Percentiles rank a stretch among this genome's conserved stretches.
phyloP scores from a whole-genome alignment of 768 basidiomycete species.

The Lentinus brumalis region DNA sequence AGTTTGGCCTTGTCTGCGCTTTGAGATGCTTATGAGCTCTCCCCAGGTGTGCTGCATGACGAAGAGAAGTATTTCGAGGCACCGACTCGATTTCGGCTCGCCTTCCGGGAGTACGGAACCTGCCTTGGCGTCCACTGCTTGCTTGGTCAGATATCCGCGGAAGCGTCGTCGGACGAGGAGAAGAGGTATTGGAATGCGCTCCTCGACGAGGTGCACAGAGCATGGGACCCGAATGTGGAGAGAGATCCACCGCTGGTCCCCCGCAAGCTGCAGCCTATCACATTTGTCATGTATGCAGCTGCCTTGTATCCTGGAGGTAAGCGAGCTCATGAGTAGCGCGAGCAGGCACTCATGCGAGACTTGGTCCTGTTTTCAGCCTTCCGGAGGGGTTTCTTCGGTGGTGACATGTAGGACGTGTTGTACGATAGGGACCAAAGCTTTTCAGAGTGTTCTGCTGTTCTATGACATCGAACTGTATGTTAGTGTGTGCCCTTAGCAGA shows the following conservation, averaged over 20 bases:
- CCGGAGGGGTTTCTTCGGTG: too few relatives aligned
- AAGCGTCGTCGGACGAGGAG: slow-evolving; percentile 2
- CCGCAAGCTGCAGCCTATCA: slow-evolving; percentile 24
- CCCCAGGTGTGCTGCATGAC: not conserved
- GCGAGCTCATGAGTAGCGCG: not conserved
- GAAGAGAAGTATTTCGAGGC: slow-evolving; percentile 26
- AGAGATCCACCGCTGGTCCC: slow-evolving; percentile 4
- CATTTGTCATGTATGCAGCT: slow-evolving; percentile 28
- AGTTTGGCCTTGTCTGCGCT: not conserved
- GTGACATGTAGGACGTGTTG: too few relatives aligned
- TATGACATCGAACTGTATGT: too few relatives aligned
- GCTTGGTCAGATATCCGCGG: not conserved
- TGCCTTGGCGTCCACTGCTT: slow-evolving; percentile 27
- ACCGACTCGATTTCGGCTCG: slow-evolving; percentile 24
- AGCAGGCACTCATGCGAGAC: too few relatives aligned
- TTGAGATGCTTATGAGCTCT: not conserved
- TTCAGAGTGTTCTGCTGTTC: too few relatives aligned
- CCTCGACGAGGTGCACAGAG: slow-evolving; percentile 9
- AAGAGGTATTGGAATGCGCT: slow-evolving; percentile 16
- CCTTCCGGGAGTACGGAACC: slow-evolving; percentile 33
- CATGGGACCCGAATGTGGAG: slow-evolving; percentile 4
- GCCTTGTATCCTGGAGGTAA: slow-evolving; percentile 28
- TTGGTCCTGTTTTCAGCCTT: too few relatives aligned
- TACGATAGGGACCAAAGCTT: too few relatives aligned
- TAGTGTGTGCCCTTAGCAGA: too few relatives aligned